Conservation (phyloP, 2,329 filamentous ascomycete genomes). For the Fusarium sp. region DNA sequence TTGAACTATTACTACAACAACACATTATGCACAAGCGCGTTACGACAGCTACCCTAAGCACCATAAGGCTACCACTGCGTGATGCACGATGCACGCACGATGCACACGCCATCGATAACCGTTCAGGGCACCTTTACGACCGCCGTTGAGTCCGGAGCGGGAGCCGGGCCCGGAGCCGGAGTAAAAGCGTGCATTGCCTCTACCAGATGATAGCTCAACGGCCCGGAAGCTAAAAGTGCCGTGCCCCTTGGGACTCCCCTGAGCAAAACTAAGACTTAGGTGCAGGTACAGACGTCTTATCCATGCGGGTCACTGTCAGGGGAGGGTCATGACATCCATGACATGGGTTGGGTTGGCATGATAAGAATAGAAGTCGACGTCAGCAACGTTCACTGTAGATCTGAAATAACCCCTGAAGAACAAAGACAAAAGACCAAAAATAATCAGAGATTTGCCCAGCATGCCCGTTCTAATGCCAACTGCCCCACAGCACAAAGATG, state of each 20-base stretch:
- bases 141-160: neutral
- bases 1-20: neutral
- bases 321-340: slow-evolving; percentile 2
- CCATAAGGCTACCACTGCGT: neutral
- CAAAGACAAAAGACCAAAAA: slow-evolving; percentile 25
- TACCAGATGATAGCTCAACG: slow-evolving; percentile 33
- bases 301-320: slow-evolving; percentile 29
- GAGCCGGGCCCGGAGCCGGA: slow-evolving; percentile 11
- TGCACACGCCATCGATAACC: no score
- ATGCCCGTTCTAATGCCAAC: slow-evolving; percentile 29
- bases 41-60: slow-evolving; percentile 15
- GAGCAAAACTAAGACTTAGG: neutral
- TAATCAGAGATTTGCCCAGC: slow-evolving; percentile 4
- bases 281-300: neutral
- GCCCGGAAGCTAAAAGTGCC: slow-evolving; percentile 37
- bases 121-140: slow-evolving; percentile 5
- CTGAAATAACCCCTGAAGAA: slow-evolving; percentile 25
- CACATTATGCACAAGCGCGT: neutral
- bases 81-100: neutral
- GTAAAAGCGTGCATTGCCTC: slow-evolving; percentile 27
- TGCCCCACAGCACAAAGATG: slow-evolving; percentile 10
- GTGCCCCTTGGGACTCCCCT: slow-evolving; percentile 3
- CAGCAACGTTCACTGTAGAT: slow-evolving; percentile 28
- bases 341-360: slow-evolving; percentile 22
- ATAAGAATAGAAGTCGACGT: slow-evolving; percentile 44